Conservation (phyloP, 2,329 filamentous ascomycete genomes). For the Sporothrix brasiliensis region DNA sequence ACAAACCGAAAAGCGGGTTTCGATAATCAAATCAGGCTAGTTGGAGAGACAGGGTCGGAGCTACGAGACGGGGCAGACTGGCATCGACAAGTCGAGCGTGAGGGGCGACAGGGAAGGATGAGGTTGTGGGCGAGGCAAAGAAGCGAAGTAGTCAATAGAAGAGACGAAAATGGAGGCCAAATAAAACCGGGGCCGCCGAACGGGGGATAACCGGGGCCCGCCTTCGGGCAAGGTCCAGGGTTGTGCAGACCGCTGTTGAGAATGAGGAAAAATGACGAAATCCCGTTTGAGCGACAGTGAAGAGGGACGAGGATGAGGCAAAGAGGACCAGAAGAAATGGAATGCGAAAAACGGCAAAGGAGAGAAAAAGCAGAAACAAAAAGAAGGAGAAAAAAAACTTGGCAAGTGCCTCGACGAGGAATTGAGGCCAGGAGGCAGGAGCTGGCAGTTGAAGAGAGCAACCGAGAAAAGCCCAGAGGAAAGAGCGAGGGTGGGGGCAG, state of each 20-base stretch:
- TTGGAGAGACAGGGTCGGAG: neutral
- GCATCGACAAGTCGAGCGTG: conserved; percentile 10
- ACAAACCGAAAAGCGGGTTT: conserved; percentile 13
- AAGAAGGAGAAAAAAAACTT: neutral
- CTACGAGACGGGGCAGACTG: conserved; percentile 10
- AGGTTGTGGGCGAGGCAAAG: neutral
- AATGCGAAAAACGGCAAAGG: neutral
- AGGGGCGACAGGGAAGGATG: conserved; percentile 15
- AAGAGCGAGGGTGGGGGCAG: neutral
- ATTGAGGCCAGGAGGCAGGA: neutral
- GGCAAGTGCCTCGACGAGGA: neutral
- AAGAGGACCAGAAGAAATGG: neutral
- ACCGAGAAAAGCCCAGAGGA: neutral
- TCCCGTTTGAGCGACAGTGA: neutral
- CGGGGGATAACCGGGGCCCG: conserved; percentile 21
- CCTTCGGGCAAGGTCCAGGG: conserved; percentile 13
- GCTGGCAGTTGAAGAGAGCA: neutral
- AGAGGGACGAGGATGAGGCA: neutral
- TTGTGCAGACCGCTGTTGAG: conserved; percentile 20
- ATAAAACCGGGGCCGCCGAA: conserved; percentile 18
- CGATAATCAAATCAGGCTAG: conserved; percentile 3
- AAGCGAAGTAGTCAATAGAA: neutral
- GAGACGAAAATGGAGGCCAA: neutral
- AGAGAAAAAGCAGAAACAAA: neutral
- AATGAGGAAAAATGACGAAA: conserved; percentile 6